Conservation (phyloP, 345 rosid genomes). For the Eucalyptus regnans region DNA sequence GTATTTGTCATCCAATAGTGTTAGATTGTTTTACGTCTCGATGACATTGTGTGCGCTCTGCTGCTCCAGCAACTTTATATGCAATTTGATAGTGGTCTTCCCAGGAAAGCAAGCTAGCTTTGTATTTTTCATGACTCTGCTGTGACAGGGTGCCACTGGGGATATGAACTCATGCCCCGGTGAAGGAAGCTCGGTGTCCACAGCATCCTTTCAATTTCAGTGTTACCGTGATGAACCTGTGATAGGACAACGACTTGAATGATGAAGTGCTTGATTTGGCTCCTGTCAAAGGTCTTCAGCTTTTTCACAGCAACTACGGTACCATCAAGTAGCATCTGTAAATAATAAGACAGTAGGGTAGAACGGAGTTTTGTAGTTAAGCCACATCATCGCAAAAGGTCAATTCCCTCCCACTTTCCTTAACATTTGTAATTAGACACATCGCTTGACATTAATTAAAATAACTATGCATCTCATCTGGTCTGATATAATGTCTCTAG, state of each 20-base stretch:
- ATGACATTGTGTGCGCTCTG: constrained; percentile 16
- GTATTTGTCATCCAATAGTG: constrained; percentile 9
- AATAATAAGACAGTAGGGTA: not conserved
- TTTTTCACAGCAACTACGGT: constrained; percentile 13
- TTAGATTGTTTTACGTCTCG: constrained; percentile 19
- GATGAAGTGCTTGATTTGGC: constrained; percentile 6
- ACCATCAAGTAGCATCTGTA: constrained; percentile 6
- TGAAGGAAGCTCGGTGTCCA: constrained; percentile 7
- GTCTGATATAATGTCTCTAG: not conserved
- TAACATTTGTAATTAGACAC: not conserved
- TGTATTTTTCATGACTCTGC: not conserved
- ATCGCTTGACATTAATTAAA: not conserved
- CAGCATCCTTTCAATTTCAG: constrained; percentile 8
- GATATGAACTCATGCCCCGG: constrained; percentile 4
- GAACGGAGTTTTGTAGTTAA: not conserved
- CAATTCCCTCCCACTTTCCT: not conserved
- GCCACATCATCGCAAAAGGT: not conserved
- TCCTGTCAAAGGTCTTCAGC: not conserved
- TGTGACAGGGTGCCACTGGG: constrained; percentile 11
- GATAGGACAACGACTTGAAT: constrained; percentile 12
- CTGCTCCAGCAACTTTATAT: constrained; percentile 13
- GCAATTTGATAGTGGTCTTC: constrained; percentile 12
- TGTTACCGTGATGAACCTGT: constrained; percentile 13
- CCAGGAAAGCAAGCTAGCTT: not conserved
- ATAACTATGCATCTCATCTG: not conserved